These are phyloP conservation scores for Chloranthus sessilifolius DNA, from an alignment of 164 flowering plant genomes.

Conservation along the genomic window DNA sequence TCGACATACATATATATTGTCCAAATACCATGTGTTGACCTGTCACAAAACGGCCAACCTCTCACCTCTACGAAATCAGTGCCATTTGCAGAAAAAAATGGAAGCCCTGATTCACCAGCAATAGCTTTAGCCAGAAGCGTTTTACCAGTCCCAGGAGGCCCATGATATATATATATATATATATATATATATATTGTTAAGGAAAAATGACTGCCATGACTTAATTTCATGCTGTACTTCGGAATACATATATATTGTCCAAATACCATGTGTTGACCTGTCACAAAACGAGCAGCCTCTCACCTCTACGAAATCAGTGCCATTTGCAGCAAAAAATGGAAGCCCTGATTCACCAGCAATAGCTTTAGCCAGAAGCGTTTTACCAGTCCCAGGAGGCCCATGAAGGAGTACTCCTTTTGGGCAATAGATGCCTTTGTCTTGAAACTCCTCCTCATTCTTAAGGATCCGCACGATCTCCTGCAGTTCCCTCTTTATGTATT, in stretches of 20 bases:
- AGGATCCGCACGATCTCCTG: conserved; percentile 90
- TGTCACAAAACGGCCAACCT: too few species aligned
- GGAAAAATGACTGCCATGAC: too few species aligned
- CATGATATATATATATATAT: too few species aligned
- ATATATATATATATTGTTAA: too few species aligned
- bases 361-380: conserved; percentile 93
- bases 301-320: conserved; percentile 99
- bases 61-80: conserved; percentile 98
- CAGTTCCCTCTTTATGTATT: conserved; percentile 86
- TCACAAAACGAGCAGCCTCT: too few species aligned
- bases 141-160: conserved; percentile 99
- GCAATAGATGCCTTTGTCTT: conserved; percentile 87
- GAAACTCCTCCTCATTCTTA: conserved; percentile 86
- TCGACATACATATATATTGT: too few species aligned
- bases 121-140: conserved; percentile 95
- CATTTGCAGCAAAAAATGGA: conserved; percentile 94
- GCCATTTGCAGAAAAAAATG: conserved; percentile 93
- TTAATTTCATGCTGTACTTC: too few species aligned
- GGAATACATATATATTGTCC: too few species aligned
- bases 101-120: conserved; percentile 99
- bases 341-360: conserved; percentile 99
- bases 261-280: too few species aligned
- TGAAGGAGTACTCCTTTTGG: conserved; percentile 98
- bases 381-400: conserved; percentile 99
- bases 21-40: too few species aligned